Conservation (phyloP, 306 rosid genomes). For the Vigna unguiculata region DNA sequence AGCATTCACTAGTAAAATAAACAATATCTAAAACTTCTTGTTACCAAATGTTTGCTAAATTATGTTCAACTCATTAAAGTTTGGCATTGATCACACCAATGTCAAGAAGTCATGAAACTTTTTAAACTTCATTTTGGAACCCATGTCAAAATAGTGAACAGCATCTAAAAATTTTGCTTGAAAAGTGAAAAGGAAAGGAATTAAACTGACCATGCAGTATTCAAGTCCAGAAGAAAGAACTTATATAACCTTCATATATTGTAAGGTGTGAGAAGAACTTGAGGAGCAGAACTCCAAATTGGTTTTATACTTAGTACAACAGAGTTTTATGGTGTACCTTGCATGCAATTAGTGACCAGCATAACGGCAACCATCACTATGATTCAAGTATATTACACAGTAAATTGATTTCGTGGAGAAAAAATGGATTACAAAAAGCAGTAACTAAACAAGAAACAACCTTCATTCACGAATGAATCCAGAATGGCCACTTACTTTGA, state of each 20-base stretch:
- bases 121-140: background rate
- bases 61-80: no score
- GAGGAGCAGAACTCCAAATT: constrained; percentile 40
- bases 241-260: constrained; percentile 37
- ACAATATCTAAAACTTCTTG: no score
- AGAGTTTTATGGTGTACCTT: constrained; percentile 41
- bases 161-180: background rate
- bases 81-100: no score
- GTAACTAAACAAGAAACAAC: constrained; percentile 35
- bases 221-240: constrained; percentile 5
- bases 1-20: no score
- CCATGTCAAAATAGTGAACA: background rate
- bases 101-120: background rate
- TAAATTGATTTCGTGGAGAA: constrained; percentile 39
- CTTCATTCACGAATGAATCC: constrained; percentile 41
- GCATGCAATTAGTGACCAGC: constrained; percentile 43
- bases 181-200: background rate
- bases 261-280: constrained; percentile 40
- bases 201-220: constrained; percentile 2
- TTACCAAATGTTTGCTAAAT: no score
- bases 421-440: constrained; percentile 37
- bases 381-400: constrained; percentile 53
- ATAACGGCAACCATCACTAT: constrained; percentile 25
- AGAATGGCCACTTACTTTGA: constrained; percentile 41
- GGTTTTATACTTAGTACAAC: constrained; percentile 46